A percentile compares a stretch with the other conserved stretches of the same genome.
Evolutionary conservation across 148 eudicot species (phyloP).

Genomic region (Polygonum aviculare): DNA sequence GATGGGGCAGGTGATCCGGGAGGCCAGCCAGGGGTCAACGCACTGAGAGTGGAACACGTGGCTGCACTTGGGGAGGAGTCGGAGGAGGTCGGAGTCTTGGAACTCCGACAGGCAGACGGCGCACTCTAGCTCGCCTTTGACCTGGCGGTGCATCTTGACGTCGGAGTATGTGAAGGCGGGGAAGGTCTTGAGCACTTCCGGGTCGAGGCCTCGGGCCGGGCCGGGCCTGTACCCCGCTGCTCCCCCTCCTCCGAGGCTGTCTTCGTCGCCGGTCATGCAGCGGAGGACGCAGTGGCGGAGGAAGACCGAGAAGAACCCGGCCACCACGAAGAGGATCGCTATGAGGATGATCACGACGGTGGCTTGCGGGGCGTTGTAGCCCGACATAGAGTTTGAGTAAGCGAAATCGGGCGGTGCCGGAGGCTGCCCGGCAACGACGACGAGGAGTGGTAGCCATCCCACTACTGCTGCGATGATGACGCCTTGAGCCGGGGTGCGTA

Average conservation of each 20-base stretch:
- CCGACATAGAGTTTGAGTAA: background rate
- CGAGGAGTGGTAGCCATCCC: background rate
- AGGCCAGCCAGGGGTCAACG: conserved; percentile 12
- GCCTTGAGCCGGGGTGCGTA: background rate
- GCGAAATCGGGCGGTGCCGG: conserved; percentile 8
- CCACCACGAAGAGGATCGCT: conserved; percentile 14
- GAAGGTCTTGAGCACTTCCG: conserved; percentile 21
- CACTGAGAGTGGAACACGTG: conserved; percentile 10
- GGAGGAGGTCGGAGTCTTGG: background rate
- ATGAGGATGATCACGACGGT: conserved; percentile 26
- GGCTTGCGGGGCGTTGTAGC: conserved; percentile 23
- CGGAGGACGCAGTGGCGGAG: conserved; percentile 14
- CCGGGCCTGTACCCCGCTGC: background rate
- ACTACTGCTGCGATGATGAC: background rate
- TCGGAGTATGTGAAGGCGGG: conserved; percentile 39
- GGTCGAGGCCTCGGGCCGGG: conserved; percentile 24
- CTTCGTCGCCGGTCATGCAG: background rate
- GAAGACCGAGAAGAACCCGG: conserved; percentile 24
- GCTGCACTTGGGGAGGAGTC: conserved; percentile 5
- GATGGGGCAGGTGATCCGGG: conserved; percentile 3
- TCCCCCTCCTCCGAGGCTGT: background rate
- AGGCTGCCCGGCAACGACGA: background rate
- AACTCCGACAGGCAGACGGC: conserved; percentile 11
- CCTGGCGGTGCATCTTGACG: conserved; percentile 28
- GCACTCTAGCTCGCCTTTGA: conserved; percentile 10